Conservation (phyloP, 805 yeast genomes). For the Kurtzmaniella cleridarum region DNA sequence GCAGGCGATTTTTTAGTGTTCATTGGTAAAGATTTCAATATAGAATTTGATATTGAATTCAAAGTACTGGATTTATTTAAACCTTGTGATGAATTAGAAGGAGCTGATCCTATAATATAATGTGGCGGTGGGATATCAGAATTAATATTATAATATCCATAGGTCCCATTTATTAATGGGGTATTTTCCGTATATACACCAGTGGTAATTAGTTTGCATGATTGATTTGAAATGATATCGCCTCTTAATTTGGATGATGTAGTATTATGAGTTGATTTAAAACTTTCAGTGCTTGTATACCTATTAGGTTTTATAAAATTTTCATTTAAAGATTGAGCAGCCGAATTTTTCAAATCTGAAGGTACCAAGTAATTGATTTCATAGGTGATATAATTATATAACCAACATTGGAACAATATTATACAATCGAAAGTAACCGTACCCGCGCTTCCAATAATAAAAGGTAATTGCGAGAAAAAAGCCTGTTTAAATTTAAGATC, state of each 20-base stretch:
- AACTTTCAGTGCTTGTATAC: conserved; percentile 22
- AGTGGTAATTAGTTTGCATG: too few relatives aligned
- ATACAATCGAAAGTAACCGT: conserved; percentile 20
- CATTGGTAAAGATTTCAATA: conserved; percentile 8
- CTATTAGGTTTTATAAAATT: conserved; percentile 35
- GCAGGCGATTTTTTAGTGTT: neutral
- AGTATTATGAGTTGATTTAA: neutral
- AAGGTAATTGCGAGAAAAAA: conserved; percentile 10
- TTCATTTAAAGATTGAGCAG: too few relatives aligned
- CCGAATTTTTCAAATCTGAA: neutral
- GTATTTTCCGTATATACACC: conserved; percentile 6
- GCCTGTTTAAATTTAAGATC: conserved; percentile 9
- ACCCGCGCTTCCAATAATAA: conserved; percentile 15
- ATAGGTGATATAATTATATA: conserved; percentile 5
- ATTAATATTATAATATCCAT: neutral
- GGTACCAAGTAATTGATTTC: neutral
- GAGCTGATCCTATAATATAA: conserved; percentile 11
- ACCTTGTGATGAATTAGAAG: neutral
- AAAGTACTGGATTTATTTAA: conserved; percentile 13
- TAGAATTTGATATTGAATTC: conserved; percentile 13
- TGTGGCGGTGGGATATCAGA: conserved; percentile 11
- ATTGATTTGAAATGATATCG: too few relatives aligned
- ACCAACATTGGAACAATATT: conserved; percentile 30
- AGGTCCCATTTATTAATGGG: neutral
- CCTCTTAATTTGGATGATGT: too few relatives aligned